A percentile compares a stretch with the other conserved stretches of the same genome.
phyloP scores from a whole-genome alignment of 2,329 filamentous ascomycete species.

The Fusarium brevicatenulatum region DNA sequence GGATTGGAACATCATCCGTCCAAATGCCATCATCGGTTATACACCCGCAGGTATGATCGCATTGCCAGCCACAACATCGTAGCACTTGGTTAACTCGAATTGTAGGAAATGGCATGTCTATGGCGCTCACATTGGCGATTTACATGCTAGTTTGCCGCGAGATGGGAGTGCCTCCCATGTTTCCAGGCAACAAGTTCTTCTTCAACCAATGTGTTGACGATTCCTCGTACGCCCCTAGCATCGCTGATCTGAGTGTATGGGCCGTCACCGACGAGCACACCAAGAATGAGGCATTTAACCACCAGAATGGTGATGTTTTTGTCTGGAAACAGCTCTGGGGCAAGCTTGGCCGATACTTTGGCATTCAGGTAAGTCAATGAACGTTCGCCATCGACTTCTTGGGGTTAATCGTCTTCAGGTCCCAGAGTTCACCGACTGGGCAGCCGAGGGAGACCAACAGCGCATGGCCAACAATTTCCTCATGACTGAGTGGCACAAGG shows the following conservation, averaged over 20 bases:
- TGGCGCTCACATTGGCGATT: constrained; percentile 26
- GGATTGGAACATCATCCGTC: constrained; percentile 32
- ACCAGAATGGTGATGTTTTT: constrained; percentile 24
- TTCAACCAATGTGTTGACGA: constrained; percentile 21
- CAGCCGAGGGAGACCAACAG: constrained; percentile 20
- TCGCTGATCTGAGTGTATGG: constrained; percentile 27
- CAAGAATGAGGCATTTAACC: constrained; percentile 29
- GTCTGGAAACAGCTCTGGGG: constrained; percentile 24
- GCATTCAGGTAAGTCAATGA: not conserved
- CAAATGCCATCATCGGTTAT: constrained; percentile 31
- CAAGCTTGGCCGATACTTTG: constrained; percentile 5
- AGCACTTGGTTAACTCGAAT: not conserved
- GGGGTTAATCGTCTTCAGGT: not conserved
- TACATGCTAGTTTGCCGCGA: constrained; percentile 29
- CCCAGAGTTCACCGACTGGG: constrained; percentile 22
- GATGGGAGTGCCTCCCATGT: constrained; percentile 14
- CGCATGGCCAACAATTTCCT: constrained; percentile 29
- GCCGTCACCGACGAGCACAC: constrained; percentile 14
- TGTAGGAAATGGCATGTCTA: constrained; percentile 29
- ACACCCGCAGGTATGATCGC: constrained; percentile 11
- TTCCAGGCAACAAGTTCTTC: constrained; percentile 32
- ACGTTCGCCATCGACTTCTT: no score
- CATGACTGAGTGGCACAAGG: constrained; percentile 30
- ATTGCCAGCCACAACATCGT: not conserved
- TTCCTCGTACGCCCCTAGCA: constrained; percentile 25